A percentile compares a stretch with the other conserved stretches of the same genome.
phyloP scores from a whole-genome alignment of 768 basidiomycete genomes.

The Serendipita sp. region DNA sequence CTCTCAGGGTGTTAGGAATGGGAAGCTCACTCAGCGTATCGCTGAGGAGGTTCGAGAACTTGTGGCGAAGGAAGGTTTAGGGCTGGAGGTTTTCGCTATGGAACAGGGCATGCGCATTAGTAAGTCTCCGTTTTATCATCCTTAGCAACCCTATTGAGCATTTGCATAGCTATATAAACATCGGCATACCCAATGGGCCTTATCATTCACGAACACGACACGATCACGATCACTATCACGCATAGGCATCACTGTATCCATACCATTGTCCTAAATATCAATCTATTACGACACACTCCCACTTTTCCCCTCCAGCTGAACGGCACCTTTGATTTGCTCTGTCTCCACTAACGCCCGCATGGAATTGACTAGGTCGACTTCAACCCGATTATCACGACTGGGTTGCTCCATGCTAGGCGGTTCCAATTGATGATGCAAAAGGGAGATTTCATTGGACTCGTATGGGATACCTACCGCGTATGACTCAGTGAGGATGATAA shows the following conservation, averaged over 20 bases:
- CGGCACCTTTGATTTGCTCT: not conserved
- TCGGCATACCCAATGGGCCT: too few species aligned
- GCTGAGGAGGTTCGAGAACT: constrained; percentile 53
- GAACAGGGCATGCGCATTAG: constrained; percentile 72
- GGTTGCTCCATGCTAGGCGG: not conserved
- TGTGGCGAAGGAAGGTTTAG: constrained; percentile 46
- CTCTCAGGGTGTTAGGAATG: constrained; percentile 25
- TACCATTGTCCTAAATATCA: not conserved
- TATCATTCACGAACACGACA: too few species aligned
- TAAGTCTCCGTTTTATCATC: constrained; percentile 25
- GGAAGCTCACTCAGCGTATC: constrained; percentile 50
- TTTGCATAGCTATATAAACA: too few species aligned
- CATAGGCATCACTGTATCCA: not conserved
- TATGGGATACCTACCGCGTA: not conserved
- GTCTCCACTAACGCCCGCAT: not conserved
- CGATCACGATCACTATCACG: too few species aligned
- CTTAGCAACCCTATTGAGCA: too few species aligned
- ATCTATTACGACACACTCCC: not conserved
- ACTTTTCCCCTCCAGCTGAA: too few species aligned
- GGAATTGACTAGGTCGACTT: not conserved
- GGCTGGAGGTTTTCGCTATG: constrained; percentile 52
- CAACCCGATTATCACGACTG: not conserved
- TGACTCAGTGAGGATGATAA: not conserved
- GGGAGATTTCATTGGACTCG: not conserved
- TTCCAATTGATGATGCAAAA: not conserved